A percentile compares a stretch with the other conserved stretches of the same genome.
These are phyloP conservation scores for Russula lepida DNA, from an alignment of 768 basidiomycete species.

Conservation along the genomic window DNA sequence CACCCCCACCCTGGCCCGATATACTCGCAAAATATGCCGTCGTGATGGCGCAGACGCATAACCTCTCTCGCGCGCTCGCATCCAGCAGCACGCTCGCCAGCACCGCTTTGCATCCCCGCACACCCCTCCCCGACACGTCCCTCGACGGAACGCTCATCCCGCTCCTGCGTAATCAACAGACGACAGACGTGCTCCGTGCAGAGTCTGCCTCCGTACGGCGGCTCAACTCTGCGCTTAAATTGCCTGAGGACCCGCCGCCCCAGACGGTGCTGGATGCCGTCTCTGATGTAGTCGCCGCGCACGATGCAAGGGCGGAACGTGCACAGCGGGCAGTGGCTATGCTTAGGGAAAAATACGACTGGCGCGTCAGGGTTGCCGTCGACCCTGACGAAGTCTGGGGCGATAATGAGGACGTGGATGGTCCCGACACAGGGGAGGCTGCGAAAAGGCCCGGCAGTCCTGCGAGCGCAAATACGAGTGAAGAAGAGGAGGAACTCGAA, in stretches of 20 bases:
- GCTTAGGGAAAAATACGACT: conserved; percentile 72
- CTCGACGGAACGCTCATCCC: conserved; percentile 69
- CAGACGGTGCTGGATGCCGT: conserved; percentile 27
- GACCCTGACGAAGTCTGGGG: conserved; percentile 58
- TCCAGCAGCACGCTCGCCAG: conserved; percentile 50
- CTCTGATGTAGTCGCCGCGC: conserved; percentile 45
- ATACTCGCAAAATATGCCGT: conserved; percentile 81
- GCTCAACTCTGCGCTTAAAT: conserved; percentile 40
- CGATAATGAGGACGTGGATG: conserved; percentile 65
- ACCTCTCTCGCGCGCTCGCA: conserved; percentile 57
- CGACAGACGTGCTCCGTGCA: conserved; percentile 59
- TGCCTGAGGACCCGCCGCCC: conserved; percentile 37
- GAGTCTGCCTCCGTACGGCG: conserved; percentile 69
- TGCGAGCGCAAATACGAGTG: conserved; percentile 17
- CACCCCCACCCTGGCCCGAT: conserved; percentile 66
- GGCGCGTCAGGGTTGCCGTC: conserved; percentile 73
- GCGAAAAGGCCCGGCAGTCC: conserved; percentile 59
- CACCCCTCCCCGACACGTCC: conserved; percentile 50
- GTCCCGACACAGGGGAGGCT: conserved; percentile 38
- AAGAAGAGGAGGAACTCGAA: conserved; percentile 21
- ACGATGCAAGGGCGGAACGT: conserved; percentile 68
- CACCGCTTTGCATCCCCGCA: conserved; percentile 59
- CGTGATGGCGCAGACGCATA: conserved; percentile 75
- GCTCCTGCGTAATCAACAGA: conserved; percentile 72
- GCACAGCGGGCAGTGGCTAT: conserved; percentile 73